Conservation (phyloP, 495 filamentous ascomycete species). For the Neurospora sp. region DNA sequence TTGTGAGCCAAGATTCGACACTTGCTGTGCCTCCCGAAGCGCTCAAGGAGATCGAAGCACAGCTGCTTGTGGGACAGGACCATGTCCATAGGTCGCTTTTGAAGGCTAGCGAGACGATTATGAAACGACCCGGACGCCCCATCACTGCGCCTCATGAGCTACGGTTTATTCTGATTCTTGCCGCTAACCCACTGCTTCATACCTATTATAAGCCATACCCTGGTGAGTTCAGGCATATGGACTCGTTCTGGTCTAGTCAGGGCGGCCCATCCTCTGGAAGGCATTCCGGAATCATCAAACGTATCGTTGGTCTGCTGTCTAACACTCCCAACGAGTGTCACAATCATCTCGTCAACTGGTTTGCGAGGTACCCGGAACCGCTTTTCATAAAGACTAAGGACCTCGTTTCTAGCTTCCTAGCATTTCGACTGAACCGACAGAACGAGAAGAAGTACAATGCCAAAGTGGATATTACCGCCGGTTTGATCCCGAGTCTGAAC, state of each 20-base stretch:
- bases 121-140: slow-evolving; percentile 74
- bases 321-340: slow-evolving; percentile 70
- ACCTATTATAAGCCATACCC: slow-evolving; percentile 26
- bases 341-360: slow-evolving; percentile 76
- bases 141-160: slow-evolving; percentile 60
- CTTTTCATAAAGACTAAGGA: slow-evolving; percentile 68
- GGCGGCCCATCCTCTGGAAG: slow-evolving; percentile 33
- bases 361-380: slow-evolving; percentile 58
- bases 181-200: slow-evolving; percentile 72
- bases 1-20: slow-evolving; percentile 21
- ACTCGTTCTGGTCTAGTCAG: background rate
- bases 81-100: slow-evolving; percentile 61
- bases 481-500: slow-evolving; percentile 60
- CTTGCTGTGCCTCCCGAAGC: slow-evolving; percentile 17
- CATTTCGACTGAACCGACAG: slow-evolving; percentile 68
- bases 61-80: slow-evolving; percentile 55
- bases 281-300: slow-evolving; percentile 79
- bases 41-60: slow-evolving; percentile 43
- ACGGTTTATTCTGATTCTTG: slow-evolving; percentile 72
- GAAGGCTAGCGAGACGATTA: slow-evolving; percentile 71
- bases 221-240: slow-evolving; percentile 21
- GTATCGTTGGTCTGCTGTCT: slow-evolving; percentile 70
- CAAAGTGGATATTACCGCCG: slow-evolving; percentile 47
- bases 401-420: slow-evolving; percentile 68
- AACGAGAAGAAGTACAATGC: slow-evolving; percentile 54